Base-by-base conservation (phyloP, 2,329 filamentous ascomycete species). In the Alternaria atra region DNA sequence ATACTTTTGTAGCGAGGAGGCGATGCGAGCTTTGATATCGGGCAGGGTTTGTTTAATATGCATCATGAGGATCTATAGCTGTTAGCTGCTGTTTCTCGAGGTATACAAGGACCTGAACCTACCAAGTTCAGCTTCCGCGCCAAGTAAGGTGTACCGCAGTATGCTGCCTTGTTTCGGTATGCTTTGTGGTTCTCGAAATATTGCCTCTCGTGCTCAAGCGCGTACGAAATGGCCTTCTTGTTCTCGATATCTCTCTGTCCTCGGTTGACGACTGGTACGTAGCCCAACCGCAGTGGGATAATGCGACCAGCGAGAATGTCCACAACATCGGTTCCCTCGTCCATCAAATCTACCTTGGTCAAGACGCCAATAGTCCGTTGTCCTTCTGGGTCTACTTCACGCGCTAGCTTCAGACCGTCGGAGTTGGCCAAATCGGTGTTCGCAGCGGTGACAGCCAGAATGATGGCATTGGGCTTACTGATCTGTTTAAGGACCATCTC, bases 401-500 rank as follows among this genome's bases (percentile, higher is more conserved):
- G 88, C 40, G 95, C 95, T 70, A 99, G 86, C 84, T 99, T 97
- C 78, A 99, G 83, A 73, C 95, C 95, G 80, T 99, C 95, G 20
- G 95, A 99, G 84, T 99, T 99, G 75, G 95, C 95, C 85, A 99
- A 85, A 88, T 99, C 95, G 64, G 94, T 94, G 80, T 99, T 99
- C 73, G 95, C 95, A 42, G 94, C 91, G 5, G 95, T 98, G 66
- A 99, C 95, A 42, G 95, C 95, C 56, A 99, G 85, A 71, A 99
- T 95, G 79, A 99, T 99, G 62, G 95, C 95, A 80, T 99, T 99
- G 34, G 94, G 91, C 84, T 99, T 99, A 82, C 91, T 92, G 78
- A 99, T 99, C 80, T 98, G 95, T 84, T 98, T 98, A 77, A 98
- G 83, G 43, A 99, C 94, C 93, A 99, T 98, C 74, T 98, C 95